Base-by-base conservation (phyloP, 108 stramenopile species). In the Aureococcus anophagefferens region DNA sequence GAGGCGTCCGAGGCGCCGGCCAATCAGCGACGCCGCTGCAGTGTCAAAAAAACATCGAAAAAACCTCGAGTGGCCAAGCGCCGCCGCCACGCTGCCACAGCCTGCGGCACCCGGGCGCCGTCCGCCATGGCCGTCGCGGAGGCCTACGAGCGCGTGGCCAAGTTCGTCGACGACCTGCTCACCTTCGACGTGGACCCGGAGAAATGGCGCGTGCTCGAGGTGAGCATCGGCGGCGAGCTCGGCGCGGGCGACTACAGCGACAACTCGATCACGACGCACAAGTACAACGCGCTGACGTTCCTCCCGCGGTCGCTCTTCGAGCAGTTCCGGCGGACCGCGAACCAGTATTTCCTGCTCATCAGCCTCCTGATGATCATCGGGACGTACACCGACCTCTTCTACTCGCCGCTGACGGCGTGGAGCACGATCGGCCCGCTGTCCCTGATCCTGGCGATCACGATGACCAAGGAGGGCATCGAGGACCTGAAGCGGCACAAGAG, bases 341-440 rank as follows among this genome's bases (percentile, higher is more conserved):
- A 99, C 77, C 66, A 96, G 72, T 99, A 98, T 76, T 99, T 98
- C 82, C 75, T 98, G 17, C 77, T 89, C 71, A 91, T 99, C 30
- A 90, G 92, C 18, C 51, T 86, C 62, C 86, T 99, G 68, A 96
- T 97, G 96, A 80, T 91, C 40, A 31, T 96, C 15, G 98, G 98
- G 32, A 84, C 77, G 28, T 95, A 94, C 80, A 86, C 89, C 14
- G 30, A 78, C 37, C 70, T 68, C 65, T 94, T 90, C 75, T 72
- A 83, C n/a, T 91, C 94, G 0, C 90, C 96, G 11, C 82, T 97
- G 73, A 79, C 78, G 18, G 94, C 98, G 25, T 97, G 82, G 84
- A 92, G 94, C n/a, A 98, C 96, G 0, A 76, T 96, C 32, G 88
- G 93, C 30, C 95, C 95, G 11, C 81, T 99, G 28, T 83, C 87